These are phyloP conservation scores for Xanthoconium stramineum DNA, from an alignment of 768 basidiomycete genomes.

Conservation along the genomic window DNA sequence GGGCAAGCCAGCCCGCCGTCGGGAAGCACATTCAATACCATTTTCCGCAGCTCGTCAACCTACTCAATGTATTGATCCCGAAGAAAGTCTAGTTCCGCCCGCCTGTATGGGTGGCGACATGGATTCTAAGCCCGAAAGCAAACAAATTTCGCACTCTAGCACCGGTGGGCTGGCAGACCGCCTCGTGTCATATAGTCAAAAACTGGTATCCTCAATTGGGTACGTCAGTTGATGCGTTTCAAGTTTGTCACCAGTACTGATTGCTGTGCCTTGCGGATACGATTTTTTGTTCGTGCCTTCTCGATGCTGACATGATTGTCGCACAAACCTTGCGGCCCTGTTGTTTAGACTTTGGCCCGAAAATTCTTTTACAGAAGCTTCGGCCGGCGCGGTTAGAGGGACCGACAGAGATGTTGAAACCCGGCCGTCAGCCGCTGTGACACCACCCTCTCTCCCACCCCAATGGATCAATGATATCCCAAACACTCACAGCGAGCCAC, in stretches of 20 bases:
- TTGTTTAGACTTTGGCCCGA: constrained; percentile 30
- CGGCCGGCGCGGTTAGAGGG: constrained; percentile 10
- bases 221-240: constrained; percentile 34
- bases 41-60: constrained; percentile 8
- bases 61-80: constrained; percentile 13
- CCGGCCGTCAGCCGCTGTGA: constrained; percentile 1
- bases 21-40: constrained; percentile 8
- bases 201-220: constrained; percentile 42
- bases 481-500: constrained; percentile 12
- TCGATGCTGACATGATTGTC: constrained; percentile 25
- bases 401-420: constrained; percentile 3
- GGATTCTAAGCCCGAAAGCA: constrained; percentile 24
- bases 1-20: constrained; percentile 12
- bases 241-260: constrained; percentile 22
- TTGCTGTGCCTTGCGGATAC: constrained; percentile 24
- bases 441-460: not conserved
- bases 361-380: constrained; percentile 11
- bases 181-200: constrained; percentile 50
- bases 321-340: constrained; percentile 20
- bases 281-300: constrained; percentile 17
- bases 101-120: constrained; percentile 26
- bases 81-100: constrained; percentile 17
- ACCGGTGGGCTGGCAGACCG: constrained; percentile 42
- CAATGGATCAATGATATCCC: not conserved
- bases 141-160: constrained; percentile 9